A percentile compares a stretch with the other conserved stretches of the same genome.
These are phyloP conservation scores for Heliosperma pusillum DNA, from an alignment of 148 eudicot genomes.

Conservation along the genomic window DNA sequence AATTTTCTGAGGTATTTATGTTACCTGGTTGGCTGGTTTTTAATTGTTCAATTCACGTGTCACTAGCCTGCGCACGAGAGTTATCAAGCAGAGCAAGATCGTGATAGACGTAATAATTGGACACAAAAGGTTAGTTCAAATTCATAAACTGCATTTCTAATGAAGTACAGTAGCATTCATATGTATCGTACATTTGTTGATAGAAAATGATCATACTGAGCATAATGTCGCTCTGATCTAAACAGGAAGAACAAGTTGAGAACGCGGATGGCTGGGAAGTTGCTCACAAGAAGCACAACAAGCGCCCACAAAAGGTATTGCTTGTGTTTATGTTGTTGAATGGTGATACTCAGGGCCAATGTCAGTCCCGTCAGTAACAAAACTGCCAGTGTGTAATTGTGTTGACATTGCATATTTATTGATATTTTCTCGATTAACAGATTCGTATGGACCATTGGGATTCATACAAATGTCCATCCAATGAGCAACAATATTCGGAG, in stretches of 20 bases:
- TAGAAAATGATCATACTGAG: no score
- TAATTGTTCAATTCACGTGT: constrained; percentile 6
- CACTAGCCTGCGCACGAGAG: constrained; percentile 37
- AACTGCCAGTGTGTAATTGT: background rate
- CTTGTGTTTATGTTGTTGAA: no score
- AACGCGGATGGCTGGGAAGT: constrained; percentile 72
- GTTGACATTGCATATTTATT: no score
- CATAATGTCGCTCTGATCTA: background rate
- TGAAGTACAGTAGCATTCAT: background rate
- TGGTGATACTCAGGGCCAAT: no score
- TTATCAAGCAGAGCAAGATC: constrained; percentile 31
- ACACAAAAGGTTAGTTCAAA: constrained; percentile 30
- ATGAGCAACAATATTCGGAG: constrained; percentile 68
- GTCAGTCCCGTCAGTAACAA: background rate
- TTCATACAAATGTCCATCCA: constrained; percentile 59
- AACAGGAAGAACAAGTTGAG: constrained; percentile 44
- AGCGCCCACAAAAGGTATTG: no score
- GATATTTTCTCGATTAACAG: constrained; percentile 30
- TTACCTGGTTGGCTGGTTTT: constrained; percentile 13
- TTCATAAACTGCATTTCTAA: background rate
- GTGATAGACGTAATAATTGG: constrained; percentile 24
- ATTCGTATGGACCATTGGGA: constrained; percentile 62
- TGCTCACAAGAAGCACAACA: constrained; percentile 56
- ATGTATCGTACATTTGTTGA: background rate
- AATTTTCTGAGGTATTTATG: background rate